Conservation (phyloP, 257 asterid genomes). For the Asclepias syriaca region DNA sequence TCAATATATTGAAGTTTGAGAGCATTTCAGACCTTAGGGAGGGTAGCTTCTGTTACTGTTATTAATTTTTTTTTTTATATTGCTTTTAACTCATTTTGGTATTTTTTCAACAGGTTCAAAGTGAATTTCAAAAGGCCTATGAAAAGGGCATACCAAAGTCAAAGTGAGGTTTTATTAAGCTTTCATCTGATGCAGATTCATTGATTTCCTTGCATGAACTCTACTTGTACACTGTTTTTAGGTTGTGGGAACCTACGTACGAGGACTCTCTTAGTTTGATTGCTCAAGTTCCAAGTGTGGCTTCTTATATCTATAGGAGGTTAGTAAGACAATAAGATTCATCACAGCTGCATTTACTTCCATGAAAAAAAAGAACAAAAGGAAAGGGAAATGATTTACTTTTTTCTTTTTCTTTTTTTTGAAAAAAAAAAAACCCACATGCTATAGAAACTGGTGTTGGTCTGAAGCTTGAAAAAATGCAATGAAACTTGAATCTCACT, state of each 20-base stretch:
- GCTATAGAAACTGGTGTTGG: neutral
- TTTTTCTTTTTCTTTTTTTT: no score
- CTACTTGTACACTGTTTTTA: slow-evolving; percentile 24
- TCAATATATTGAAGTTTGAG: neutral
- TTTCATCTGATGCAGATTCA: slow-evolving; percentile 4
- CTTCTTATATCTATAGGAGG: slow-evolving; percentile 95
- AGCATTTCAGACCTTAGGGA: neutral
- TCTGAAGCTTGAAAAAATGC: neutral
- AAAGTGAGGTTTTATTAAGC: slow-evolving; percentile 49
- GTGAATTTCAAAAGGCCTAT: slow-evolving; percentile 98
- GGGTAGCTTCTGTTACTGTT: neutral
- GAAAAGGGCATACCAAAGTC: slow-evolving; percentile 97
- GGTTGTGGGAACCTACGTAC: slow-evolving; percentile 96
- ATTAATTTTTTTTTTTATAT: neutral
- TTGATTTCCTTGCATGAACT: slow-evolving; percentile 17
- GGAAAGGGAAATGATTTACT: neutral
- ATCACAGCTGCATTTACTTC: neutral
- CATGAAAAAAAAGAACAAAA: no score
- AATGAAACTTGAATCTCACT: neutral
- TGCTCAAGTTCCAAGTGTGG: slow-evolving; percentile 90
- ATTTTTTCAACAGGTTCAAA: slow-evolving; percentile 57
- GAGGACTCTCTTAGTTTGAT: slow-evolving; percentile 96
- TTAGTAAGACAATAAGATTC: slow-evolving; percentile 25
- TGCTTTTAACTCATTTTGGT: slow-evolving; percentile 23
- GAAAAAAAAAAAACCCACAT: neutral